Evolutionary conservation across 352 stramenopile genomes (phyloP).

Genomic region (Pythium dissimile): DNA sequence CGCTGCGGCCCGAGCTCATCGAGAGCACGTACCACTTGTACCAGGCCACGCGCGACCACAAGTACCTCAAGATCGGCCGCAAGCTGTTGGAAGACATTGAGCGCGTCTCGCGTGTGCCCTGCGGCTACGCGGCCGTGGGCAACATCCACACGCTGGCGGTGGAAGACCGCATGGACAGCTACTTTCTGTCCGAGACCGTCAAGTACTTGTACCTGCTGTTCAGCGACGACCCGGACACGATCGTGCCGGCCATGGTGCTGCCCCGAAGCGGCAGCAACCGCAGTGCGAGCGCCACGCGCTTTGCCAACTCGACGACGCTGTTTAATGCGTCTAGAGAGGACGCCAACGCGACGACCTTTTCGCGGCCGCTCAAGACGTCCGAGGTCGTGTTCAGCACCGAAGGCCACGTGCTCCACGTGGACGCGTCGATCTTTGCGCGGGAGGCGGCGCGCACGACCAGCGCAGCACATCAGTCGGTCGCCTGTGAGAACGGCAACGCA

Average conservation of each 20-base stretch:
- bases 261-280: not conserved
- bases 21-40: constrained; percentile 97
- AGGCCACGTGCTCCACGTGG: constrained; percentile 70
- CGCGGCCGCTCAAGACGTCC: constrained; percentile 48
- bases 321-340: not conserved
- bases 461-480: constrained; percentile 11
- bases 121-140: constrained; percentile 91
- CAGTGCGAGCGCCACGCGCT: too few species aligned
- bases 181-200: constrained; percentile 98
- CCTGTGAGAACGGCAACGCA: constrained; percentile 56
- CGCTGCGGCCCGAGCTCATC: constrained; percentile 96
- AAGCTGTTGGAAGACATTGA: constrained; percentile 88
- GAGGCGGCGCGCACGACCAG: not conserved
- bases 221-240: constrained; percentile 84
- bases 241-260: constrained; percentile 45
- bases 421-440: constrained; percentile 49
- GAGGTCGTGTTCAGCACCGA: constrained; percentile 84
- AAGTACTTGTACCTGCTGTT: constrained; percentile 99
- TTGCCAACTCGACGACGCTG: not conserved
- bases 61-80: constrained; percentile 88
- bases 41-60: constrained; percentile 82
- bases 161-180: constrained; percentile 98
- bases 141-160: constrained; percentile 89
- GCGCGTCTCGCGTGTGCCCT: constrained; percentile 81
- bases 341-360: constrained; percentile 8